Base-by-base conservation (phyloP, 75 land plant species). In the Azolla pinnata region DNA sequence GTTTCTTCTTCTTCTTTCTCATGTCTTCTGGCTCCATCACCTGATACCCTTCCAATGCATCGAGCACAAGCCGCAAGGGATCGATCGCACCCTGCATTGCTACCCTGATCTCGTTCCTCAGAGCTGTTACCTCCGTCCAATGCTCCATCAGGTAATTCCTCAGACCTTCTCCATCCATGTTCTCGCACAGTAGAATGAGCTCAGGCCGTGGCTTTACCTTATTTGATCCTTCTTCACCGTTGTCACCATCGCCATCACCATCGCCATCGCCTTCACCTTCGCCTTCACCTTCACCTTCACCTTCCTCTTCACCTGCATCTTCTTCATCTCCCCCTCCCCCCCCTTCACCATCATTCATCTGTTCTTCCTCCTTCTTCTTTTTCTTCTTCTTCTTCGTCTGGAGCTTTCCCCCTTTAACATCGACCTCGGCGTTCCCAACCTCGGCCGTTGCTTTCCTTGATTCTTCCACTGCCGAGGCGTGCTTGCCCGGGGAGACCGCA, bases 101-200 rank as follows among this genome's bases (percentile, higher is more conserved):
- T 48, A 77, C 27, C 31, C 83, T 67, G 42, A 86, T 58, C 77
- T 83, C 83, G 29, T 64, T 73, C 30, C 83, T 75, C 31, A 86
- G 33, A 35, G 75, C 75, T 59, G 67, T 31, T 33, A 77, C 57
- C 46, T 66, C 73, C 64, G 77, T 80, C 65, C 63, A 51, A 57
- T 86, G 82, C 38, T 80, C 83, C 44, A 76, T 51, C 44, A 73
- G 60, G 57, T 47, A 80, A 46, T 80, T 78, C 33, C 82, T 61
- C 51, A 86, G 72, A 29, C 83, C 90, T 62, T 83, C 82, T 20
- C 76, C 79, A 69, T 86, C 87, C 87, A 86, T 83, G 38, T 71
- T 69, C 70, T 83, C 74, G 63, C 90, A 86, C 60, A 78, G 62
- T 67, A 67, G 56, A 49, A 64, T 64, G 32, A 83, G 59, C 62